Conservation (phyloP, 441 rosid genomes). For the Eugenia klotzschiana region DNA sequence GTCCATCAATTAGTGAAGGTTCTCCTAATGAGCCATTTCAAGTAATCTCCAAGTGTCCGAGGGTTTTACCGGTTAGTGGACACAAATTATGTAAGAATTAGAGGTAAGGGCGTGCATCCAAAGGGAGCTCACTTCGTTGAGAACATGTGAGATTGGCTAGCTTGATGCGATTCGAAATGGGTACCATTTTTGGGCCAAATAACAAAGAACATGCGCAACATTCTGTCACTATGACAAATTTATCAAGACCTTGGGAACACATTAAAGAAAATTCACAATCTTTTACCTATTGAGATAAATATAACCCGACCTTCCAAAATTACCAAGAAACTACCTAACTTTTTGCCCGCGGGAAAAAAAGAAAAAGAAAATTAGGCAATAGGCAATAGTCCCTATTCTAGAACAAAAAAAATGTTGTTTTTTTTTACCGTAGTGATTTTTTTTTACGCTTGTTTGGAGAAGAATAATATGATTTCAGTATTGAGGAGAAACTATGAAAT, state of each 20-base stretch:
- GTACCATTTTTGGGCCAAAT: neutral
- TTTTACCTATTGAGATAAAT: neutral
- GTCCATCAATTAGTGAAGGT: neutral
- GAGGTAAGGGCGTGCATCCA: neutral
- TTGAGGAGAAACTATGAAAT: neutral
- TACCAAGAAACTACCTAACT: neutral
- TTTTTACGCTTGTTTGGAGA: neutral
- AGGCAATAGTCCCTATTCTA: neutral
- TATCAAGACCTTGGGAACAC: neutral
- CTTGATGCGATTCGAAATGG: neutral
- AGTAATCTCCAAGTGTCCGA: neutral
- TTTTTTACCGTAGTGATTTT: neutral
- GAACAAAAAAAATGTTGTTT: neutral
- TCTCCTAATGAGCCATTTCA: neutral
- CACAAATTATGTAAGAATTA: neutral
- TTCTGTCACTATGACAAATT: neutral
- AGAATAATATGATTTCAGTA: neutral
- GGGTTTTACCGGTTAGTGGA: neutral
- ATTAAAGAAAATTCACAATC: neutral
- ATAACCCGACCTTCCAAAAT: fast-evolving
- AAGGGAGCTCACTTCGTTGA: neutral
- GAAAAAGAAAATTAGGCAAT: neutral
- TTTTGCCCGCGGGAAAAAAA: neutral
- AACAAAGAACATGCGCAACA: neutral
- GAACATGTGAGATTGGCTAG: neutral